Base-by-base conservation (phyloP, 768 basidiomycete genomes). In the Austroboletus eburneus region DNA sequence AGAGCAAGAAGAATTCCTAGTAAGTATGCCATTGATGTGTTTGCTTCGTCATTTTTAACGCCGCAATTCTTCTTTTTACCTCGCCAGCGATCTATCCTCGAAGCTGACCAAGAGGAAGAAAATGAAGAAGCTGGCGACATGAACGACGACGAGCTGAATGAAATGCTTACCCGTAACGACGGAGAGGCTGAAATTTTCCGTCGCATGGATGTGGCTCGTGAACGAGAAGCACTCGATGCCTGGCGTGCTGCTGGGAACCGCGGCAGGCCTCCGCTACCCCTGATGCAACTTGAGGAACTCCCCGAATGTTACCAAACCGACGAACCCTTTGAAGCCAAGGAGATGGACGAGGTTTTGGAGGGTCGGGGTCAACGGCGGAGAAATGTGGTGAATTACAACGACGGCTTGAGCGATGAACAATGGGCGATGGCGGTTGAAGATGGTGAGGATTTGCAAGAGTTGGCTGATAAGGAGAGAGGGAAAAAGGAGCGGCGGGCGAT, bases 1-100 rank as follows among this genome's bases (percentile, higher is more conserved):
- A 64, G 96, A 99, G 65, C 93, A 96, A 57, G 95, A 99, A 65
- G 91, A 92, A 61, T 87, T 95, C 55, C 69, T 97, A 70, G 90
- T 91, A 58, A 55, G 85, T 13, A 46, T 35, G 37, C 22, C 12
- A 43, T 25, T 22, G 9, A 39, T 22, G 36, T 32, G 13, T 5
- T 4, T 10, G 16, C 14, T 23, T 23, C 23, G 38, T 36, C n/a
- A 4, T 34, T 34, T 41, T 32, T 39, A 56, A n/a, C n/a, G n/a
- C n/a, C 39, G 24, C 21, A 42, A 27, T 38, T 16, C 40, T 32
- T 40, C 9, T 39, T 63, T 48, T 34, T n/a, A n/a, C 43, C 44
- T 42, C 29, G 38, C 27, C 56, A 91, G 91, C 92, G 85, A 40
- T 93, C 89, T 3, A 85, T 96, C 54, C 77, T 94, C 21, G 89